A percentile compares a stretch with the other conserved stretches of the same genome.
Evolutionary conservation across 2,329 filamentous ascomycete species (phyloP).

Genomic region (Alternaria novae-zelandiae): DNA sequence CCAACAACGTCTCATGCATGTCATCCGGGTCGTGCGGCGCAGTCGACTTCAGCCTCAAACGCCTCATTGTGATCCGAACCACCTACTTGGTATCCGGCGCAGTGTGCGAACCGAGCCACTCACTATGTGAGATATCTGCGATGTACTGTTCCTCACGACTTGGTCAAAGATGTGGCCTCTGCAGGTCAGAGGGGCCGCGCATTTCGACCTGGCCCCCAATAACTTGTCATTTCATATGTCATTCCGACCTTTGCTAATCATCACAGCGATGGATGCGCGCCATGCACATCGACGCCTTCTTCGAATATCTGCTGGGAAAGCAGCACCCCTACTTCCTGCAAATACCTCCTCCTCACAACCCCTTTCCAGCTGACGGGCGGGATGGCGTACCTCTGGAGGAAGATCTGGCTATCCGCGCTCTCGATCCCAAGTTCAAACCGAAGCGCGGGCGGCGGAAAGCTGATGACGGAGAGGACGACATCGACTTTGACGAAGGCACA

Average conservation of each 20-base stretch:
- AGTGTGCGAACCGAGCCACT: slow-evolving; percentile 6
- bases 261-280: slow-evolving; percentile 90
- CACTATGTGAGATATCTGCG: background rate
- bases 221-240: background rate
- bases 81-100: slow-evolving; percentile 4
- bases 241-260: slow-evolving; percentile 8
- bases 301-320: slow-evolving; percentile 83
- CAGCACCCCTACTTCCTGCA: slow-evolving; percentile 80
- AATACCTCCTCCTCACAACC: slow-evolving; percentile 69
- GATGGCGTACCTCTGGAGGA: slow-evolving; percentile 87
- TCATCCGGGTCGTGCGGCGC: slow-evolving; percentile 11
- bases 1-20: slow-evolving; percentile 11
- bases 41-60: slow-evolving; percentile 7
- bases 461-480: slow-evolving; percentile 62
- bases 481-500: slow-evolving; percentile 54
- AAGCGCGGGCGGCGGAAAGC: slow-evolving; percentile 68
- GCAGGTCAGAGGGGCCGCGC: background rate
- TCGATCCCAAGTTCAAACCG: slow-evolving; percentile 76
- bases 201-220: background rate
- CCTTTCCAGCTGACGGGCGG: slow-evolving; percentile 68
- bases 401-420: slow-evolving; percentile 82
- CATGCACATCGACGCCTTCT: slow-evolving; percentile 94
- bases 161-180: background rate
- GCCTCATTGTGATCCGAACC: slow-evolving; percentile 7
- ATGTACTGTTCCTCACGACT: background rate